These are phyloP conservation scores for Funneliformis mosseae DNA, from an alignment of 192 early-diverging fungal genomes.

Conservation along the genomic window DNA sequence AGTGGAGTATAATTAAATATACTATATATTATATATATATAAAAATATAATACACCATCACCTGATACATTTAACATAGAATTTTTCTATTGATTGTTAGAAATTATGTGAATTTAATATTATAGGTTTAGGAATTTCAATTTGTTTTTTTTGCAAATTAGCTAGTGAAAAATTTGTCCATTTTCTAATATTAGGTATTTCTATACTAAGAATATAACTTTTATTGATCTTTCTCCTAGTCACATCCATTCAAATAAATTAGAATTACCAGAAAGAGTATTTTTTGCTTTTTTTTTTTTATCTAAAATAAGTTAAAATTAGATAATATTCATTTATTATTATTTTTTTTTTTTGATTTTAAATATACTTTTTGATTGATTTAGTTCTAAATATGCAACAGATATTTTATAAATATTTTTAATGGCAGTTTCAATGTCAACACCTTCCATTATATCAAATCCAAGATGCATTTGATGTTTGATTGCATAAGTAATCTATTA, in stretches of 20 bases:
- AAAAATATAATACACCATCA: too few relatives aligned
- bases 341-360: background rate
- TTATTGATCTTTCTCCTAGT: background rate
- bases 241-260: constrained; percentile 5
- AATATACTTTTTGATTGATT: background rate
- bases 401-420: background rate
- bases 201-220: background rate
- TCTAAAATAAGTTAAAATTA: too few relatives aligned
- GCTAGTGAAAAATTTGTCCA: background rate
- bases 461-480: background rate
- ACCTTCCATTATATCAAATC: background rate
- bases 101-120: too few relatives aligned
- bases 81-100: too few relatives aligned
- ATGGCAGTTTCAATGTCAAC: background rate
- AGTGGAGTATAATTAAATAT: too few relatives aligned
- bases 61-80: too few relatives aligned
- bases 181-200: background rate
- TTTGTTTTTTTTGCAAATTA: background rate
- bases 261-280: background rate
- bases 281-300: background rate
- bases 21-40: too few relatives aligned
- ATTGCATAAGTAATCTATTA: background rate
- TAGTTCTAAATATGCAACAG: background rate
- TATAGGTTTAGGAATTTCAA: background rate
- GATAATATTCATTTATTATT: too few relatives aligned